Conservation (phyloP, 129 eudicot species). For the Flaveria brownii region DNA sequence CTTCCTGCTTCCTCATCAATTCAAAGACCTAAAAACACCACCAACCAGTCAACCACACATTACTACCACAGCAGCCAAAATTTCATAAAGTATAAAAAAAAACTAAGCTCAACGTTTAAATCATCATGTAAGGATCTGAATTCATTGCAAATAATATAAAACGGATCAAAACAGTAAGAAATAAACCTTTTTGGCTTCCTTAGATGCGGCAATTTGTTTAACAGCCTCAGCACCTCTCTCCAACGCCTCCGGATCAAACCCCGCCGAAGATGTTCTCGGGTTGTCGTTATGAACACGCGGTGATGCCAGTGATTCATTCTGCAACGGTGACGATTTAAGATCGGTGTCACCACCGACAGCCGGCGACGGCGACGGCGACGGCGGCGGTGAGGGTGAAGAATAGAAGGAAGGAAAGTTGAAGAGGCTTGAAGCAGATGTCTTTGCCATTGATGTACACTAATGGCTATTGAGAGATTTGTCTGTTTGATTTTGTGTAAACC, state of each 20-base stretch:
- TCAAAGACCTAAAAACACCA: constrained; percentile 60
- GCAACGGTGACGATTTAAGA: constrained; percentile 30
- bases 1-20: constrained; percentile 82
- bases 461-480: constrained; percentile 1
- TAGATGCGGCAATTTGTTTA: constrained; percentile 48
- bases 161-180: neutral
- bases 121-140: neutral
- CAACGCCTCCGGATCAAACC: constrained; percentile 88
- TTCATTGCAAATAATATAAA: neutral
- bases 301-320: constrained; percentile 26
- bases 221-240: constrained; percentile 80
- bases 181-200: constrained; percentile 66
- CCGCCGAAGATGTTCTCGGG: constrained; percentile 83
- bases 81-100: neutral
- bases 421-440: constrained; percentile 53
- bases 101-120: neutral
- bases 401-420: constrained; percentile 66
- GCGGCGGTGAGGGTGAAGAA: constrained; percentile 16
- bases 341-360: constrained; percentile 15
- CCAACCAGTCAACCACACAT: constrained; percentile 28
- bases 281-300: constrained; percentile 64
- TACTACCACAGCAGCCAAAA: neutral
- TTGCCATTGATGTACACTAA: constrained; percentile 47
- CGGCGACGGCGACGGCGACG: constrained; percentile 36
- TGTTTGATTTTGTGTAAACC: neutral